Conservation (phyloP, 345 rosid genomes). For the Cardamine resedifolia region DNA sequence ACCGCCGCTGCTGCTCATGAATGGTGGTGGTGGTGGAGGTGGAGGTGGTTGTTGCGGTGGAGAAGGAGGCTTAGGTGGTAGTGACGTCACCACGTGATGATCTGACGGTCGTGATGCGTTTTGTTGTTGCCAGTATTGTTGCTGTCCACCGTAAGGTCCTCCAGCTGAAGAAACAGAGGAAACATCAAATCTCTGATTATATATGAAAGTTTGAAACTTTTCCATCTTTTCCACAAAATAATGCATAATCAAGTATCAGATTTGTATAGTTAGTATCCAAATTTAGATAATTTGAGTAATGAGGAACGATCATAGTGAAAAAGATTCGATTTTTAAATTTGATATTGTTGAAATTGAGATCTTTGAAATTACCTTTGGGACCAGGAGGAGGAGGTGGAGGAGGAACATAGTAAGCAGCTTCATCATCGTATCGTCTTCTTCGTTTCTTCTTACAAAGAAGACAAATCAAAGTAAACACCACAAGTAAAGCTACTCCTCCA, state of each 20-base stretch:
- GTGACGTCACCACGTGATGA: slow-evolving; percentile 33
- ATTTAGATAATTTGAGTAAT: background rate
- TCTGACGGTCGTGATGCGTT: slow-evolving; percentile 53
- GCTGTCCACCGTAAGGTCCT: slow-evolving; percentile 54
- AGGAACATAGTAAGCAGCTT: slow-evolving; percentile 48
- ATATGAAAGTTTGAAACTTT: background rate
- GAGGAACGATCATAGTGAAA: background rate
- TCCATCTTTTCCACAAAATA: background rate
- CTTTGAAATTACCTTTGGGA: slow-evolving; percentile 19
- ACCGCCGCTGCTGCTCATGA: slow-evolving; percentile 62
- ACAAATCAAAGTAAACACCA: slow-evolving; percentile 47
- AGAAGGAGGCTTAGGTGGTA: slow-evolving; percentile 45
- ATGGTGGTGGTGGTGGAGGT: slow-evolving; percentile 45
- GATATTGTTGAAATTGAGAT: background rate
- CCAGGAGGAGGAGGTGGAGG: slow-evolving; percentile 56
- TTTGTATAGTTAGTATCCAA: background rate
- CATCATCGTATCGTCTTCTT: slow-evolving; percentile 48
- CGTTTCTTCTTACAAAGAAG: slow-evolving; percentile 60
- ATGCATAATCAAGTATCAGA: background rate
- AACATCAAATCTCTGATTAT: background rate
- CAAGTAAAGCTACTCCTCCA: slow-evolving; percentile 54
- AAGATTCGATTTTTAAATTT: background rate
- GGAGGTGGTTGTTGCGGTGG: slow-evolving; percentile 40
- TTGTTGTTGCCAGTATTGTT: slow-evolving; percentile 72
- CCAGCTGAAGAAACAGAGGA: slow-evolving; percentile 42